Base-by-base conservation (phyloP, 805 yeast genomes). In the Maudiozyma turicensis region DNA sequence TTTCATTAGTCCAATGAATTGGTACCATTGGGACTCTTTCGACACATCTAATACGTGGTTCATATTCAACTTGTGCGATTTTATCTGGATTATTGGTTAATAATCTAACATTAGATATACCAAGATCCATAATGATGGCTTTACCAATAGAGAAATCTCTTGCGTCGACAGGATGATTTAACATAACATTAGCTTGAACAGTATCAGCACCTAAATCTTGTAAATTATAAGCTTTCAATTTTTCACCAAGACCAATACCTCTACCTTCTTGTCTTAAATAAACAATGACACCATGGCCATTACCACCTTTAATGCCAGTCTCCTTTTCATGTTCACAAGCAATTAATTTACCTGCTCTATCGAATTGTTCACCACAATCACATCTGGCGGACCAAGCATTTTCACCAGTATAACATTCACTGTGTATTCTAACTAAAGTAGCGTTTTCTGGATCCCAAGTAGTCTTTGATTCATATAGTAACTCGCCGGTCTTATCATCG, bases 351-450 rank as follows among this genome's bases (percentile, higher is more conserved):
- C 97, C 99, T 1, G 98, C 98, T 67, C 95, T 96, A 67, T 93
- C 97, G 59, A 93, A 86, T 71, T 93, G 99, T 68, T 93, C 99
- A 20, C 99, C 99, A 69, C 99, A 93, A 68, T 93, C 99, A 67
- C 99, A 93, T 48, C 99, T 77, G 1, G 99, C 98, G 50, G 91
- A 81, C 99, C 99, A 93, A 8, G 97, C 98, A 1, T 97, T 93
- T 64, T 93, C 99, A 3, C 99, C 99, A 0, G 99, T 93, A 70
- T 91, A 93, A 68, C 99, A 93, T 64, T 93, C 99, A 3, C 95
- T 85, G 64, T 93, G 99, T 56, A 93, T 89, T 52, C 99, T 75
- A 4, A 85, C 95, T 53, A 91, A 67, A 1, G 83, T 81, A 31
- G 58, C 65, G 52, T 59, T 51, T 52, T 54, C 58, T 62, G 60